Percentiles rank a stretch among this genome's conserved stretches.
Evolutionary conservation across 1,139 yeast genomes (phyloP).

Genomic region (Taphrina sp.): DNA sequence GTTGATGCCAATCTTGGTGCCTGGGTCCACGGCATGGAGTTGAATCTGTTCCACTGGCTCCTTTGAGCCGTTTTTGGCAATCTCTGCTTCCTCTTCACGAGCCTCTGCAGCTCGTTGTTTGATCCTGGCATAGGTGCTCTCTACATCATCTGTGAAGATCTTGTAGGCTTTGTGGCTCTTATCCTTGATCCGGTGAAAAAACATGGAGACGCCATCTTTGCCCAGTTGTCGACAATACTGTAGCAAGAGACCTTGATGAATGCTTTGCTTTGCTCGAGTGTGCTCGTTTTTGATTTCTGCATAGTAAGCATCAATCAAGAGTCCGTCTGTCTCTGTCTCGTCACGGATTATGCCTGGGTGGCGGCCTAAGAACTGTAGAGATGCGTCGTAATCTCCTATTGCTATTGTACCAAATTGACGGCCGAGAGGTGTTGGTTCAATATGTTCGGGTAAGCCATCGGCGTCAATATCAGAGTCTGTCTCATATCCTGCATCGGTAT

Average conservation of each 20-base stretch:
- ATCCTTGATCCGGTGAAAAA: slow-evolving; percentile 56
- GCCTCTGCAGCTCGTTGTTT: slow-evolving; percentile 69
- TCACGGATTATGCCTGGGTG: slow-evolving; percentile 66
- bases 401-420: slow-evolving; percentile 61
- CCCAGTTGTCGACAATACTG: slow-evolving; percentile 72
- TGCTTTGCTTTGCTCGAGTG: slow-evolving; percentile 56
- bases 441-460: slow-evolving; percentile 45
- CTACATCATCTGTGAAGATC: slow-evolving; percentile 72
- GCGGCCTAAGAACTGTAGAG: slow-evolving; percentile 55
- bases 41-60: slow-evolving; percentile 77
- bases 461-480: slow-evolving; percentile 28
- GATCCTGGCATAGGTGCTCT: slow-evolving; percentile 69
- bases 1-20: slow-evolving; percentile 67
- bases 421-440: slow-evolving; percentile 63
- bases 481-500: slow-evolving; percentile 32
- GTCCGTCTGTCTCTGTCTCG: slow-evolving; percentile 85
- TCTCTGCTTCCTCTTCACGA: slow-evolving; percentile 48
- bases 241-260: slow-evolving; percentile 75
- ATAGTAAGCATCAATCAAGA: slow-evolving; percentile 91
- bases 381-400: slow-evolving; percentile 50
- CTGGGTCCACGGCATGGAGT: slow-evolving; percentile 81
- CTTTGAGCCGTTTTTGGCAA: slow-evolving; percentile 43
- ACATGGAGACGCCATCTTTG: slow-evolving; percentile 61
- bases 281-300: slow-evolving; percentile 64
- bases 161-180: slow-evolving; percentile 57